These are phyloP conservation scores for Trichosporon inkin DNA, from an alignment of 1,284 basidiomycete species.

Conservation along the genomic window DNA sequence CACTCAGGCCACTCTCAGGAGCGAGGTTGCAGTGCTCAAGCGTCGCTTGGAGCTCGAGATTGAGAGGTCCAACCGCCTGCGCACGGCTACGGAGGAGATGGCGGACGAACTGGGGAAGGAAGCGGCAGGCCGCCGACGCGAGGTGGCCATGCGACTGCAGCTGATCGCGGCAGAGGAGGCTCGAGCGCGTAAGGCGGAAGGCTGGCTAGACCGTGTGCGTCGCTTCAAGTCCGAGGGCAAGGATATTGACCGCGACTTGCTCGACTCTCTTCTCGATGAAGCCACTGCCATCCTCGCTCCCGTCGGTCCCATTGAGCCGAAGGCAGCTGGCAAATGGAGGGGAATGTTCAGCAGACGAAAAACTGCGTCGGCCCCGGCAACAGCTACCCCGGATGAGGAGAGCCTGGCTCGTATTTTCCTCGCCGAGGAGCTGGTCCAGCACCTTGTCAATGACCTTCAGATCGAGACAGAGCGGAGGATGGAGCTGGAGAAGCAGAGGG, in stretches of 20 bases:
- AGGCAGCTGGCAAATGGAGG: slow-evolving; percentile 6
- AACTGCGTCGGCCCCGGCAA: slow-evolving; percentile 8
- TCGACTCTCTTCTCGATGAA: slow-evolving; percentile 50
- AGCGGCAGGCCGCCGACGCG: slow-evolving; percentile 67
- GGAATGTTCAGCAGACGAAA: neutral
- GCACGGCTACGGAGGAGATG: slow-evolving; percentile 65
- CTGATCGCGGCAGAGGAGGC: slow-evolving; percentile 66
- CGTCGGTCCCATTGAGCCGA: neutral
- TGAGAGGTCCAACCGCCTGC: slow-evolving; percentile 54
- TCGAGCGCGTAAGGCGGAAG: slow-evolving; percentile 35
- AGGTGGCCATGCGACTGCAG: slow-evolving; percentile 65
- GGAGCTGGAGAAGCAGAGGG: slow-evolving; percentile 54
- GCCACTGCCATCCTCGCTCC: slow-evolving; percentile 65
- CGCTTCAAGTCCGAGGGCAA: slow-evolving; percentile 25
- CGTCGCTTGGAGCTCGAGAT: slow-evolving; percentile 27
- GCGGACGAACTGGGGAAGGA: slow-evolving; percentile 69
- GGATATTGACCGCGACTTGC: slow-evolving; percentile 28
- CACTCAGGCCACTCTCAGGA: slow-evolving; percentile 59
- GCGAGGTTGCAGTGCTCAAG: slow-evolving; percentile 28
- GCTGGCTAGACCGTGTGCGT: slow-evolving; percentile 46
- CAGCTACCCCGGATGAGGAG: slow-evolving; percentile 26
- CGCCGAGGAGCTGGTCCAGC: slow-evolving; percentile 60
- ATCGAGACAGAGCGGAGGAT: slow-evolving; percentile 61
- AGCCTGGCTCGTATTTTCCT: slow-evolving; percentile 58
- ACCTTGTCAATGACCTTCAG: slow-evolving; percentile 63